Evolutionary conservation across 495 filamentous ascomycete species (phyloP), one percentile per base, ranked within the genome.

Genomic region (Hypoxylon fuscum): DNA sequence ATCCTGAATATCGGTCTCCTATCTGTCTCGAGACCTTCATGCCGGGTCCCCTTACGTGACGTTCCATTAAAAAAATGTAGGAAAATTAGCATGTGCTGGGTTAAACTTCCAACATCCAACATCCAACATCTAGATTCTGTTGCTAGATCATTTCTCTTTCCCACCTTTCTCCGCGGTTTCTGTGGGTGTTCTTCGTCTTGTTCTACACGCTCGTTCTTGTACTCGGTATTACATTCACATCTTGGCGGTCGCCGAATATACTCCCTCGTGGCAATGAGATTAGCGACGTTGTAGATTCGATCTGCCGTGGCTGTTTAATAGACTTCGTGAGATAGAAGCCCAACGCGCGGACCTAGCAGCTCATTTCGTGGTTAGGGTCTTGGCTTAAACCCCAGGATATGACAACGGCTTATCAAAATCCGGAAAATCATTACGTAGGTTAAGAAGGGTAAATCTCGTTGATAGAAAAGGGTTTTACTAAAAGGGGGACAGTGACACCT

Each of bases 401-500:
- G 35, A 18, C 32, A 55, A 54, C n/a, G 49, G 56, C 43, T 31
- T 15, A 20, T 40, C 42, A n/a, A 25, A 40, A 46, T 52, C 29
- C 35, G 22, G 42, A 6, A 6, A 17, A 43, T 49, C 34, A 47
- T 61, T 42, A 53, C 35, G 40, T 54, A 35, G 31, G 51, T 42
- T n/a, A 43, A 47, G 44, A 55, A 52, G 23, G 1, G 21, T 10
- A 40, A 40, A 20, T 34, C 20, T 21, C 21, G 17, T 22, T 14
- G 18, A 35, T 45, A 43, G 23, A 49, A 48, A 17, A 29, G 27
- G 31, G 17, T 51, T 27, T 49, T 47, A 27, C 46, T 53, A 43
- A 57, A 61, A 61, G 37, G 57, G 46, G 25, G 41, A 44, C 43
- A 31, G 62, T 65, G 29, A 57, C 41, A 61, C 47, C 40, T 21